phyloP scores from a whole-genome alignment of 306 rosid genomes.

The Betula pendula region DNA sequence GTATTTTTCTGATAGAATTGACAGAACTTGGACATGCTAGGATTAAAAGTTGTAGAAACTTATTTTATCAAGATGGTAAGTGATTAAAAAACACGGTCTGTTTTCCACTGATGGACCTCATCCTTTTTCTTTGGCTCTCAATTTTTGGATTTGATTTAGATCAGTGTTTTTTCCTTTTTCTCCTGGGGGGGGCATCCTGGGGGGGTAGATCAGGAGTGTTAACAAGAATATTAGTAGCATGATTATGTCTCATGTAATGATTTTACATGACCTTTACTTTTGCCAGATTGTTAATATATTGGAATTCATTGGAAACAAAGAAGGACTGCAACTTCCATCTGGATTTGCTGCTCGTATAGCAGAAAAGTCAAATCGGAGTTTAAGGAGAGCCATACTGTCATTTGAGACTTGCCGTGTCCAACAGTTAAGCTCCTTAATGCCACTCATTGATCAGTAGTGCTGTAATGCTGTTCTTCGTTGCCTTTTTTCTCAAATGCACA shows the following conservation, averaged over 20 bases:
- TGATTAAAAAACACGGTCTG: not conserved
- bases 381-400: conserved; percentile 81
- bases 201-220: not conserved
- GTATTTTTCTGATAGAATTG: not conserved
- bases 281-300: conserved; percentile 68
- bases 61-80: not conserved
- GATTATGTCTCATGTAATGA: not conserved
- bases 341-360: conserved; percentile 73
- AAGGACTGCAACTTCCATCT: conserved; percentile 80
- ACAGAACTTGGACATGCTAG: not conserved
- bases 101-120: no score
- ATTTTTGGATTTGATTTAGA: not conserved
- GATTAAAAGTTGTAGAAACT: not conserved
- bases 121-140: not conserved
- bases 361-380: conserved; percentile 78
- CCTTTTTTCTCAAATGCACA: not conserved
- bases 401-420: conserved; percentile 91
- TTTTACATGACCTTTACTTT: not conserved
- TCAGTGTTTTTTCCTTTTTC: not conserved
- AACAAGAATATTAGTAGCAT: not conserved
- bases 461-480: not conserved
- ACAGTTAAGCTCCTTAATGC: conserved; percentile 55
- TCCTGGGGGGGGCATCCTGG: not conserved
- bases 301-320: conserved; percentile 80
- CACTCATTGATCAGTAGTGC: conserved; percentile 13